A percentile compares a stretch with the other conserved stretches of the same genome.
These are phyloP conservation scores for Amylocystis lapponica DNA, from an alignment of 768 basidiomycete genomes.

Conservation along the genomic window DNA sequence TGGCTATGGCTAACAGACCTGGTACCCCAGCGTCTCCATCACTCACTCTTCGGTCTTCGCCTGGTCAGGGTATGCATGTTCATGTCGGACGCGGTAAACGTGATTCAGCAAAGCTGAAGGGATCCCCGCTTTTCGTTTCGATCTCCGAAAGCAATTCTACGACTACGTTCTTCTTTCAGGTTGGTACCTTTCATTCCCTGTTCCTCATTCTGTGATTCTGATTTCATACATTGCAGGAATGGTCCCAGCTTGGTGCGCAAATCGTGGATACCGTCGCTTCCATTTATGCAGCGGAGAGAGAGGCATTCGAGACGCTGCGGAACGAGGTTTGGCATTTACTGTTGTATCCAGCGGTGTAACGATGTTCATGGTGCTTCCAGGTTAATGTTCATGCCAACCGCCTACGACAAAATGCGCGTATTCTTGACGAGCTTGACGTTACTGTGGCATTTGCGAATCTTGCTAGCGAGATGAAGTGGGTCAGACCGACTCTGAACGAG, in stretches of 20 bases:
- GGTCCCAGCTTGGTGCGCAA: conserved; percentile 68
- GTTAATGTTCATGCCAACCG: conserved; percentile 50
- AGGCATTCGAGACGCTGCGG: conserved; percentile 66
- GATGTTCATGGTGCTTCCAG: conserved; percentile 30
- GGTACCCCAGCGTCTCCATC: conserved; percentile 55
- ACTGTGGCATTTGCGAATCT: conserved; percentile 74
- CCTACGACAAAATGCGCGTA: conserved; percentile 68
- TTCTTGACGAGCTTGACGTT: conserved; percentile 87
- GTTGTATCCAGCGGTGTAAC: background rate
- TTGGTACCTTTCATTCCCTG: conserved; percentile 28
- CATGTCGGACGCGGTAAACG: conserved; percentile 64
- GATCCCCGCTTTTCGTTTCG: conserved; percentile 44
- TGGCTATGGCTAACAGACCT: background rate
- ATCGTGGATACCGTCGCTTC: conserved; percentile 53
- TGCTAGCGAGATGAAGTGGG: conserved; percentile 72
- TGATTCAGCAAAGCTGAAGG: conserved; percentile 45
- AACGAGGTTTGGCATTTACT: conserved; percentile 43
- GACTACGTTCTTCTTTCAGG: conserved; percentile 62
- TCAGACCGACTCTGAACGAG: conserved; percentile 61
- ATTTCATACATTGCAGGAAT: conserved; percentile 41
- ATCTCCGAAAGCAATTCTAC: conserved; percentile 64
- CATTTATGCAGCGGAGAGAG: conserved; percentile 57
- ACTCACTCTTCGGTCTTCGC: conserved; percentile 62
- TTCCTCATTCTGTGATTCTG: background rate
- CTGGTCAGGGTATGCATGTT: conserved; percentile 68